phyloP scores from a whole-genome alignment of 2,329 filamentous ascomycete genomes.

The Botrytis squamosa region DNA sequence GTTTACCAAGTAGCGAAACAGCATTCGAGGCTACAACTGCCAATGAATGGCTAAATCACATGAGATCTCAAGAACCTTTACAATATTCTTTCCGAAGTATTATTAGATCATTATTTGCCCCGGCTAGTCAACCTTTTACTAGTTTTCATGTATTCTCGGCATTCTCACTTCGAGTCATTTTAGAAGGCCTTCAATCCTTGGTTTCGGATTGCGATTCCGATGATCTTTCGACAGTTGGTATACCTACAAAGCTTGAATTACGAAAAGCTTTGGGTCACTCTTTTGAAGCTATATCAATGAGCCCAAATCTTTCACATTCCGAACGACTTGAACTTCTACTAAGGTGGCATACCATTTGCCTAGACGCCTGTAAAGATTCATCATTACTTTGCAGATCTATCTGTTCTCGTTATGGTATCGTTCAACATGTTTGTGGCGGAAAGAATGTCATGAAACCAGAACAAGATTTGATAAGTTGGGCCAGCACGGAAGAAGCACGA shows the following conservation, averaged over 20 bases:
- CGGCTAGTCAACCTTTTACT: conserved; percentile 31
- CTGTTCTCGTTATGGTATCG: conserved; percentile 43
- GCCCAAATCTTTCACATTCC: conserved; percentile 35
- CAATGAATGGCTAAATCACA: conserved; percentile 44
- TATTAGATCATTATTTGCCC: conserved; percentile 44
- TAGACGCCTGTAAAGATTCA: conserved; percentile 45
- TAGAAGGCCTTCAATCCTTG: conserved; percentile 47
- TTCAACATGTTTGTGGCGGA: conserved; percentile 43
- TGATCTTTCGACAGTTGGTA: conserved; percentile 42
- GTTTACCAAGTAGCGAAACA: conserved; percentile 43
- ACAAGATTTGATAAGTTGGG: conserved; percentile 44
- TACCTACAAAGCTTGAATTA: conserved; percentile 43
- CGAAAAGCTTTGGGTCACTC: conserved; percentile 43
- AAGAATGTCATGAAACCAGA: conserved; percentile 33
- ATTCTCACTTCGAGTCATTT: conserved; percentile 44
- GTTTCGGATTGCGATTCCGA: conserved; percentile 43
- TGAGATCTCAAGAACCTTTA: conserved; percentile 38
- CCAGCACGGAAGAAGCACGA: conserved; percentile 42
- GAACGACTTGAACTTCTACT: conserved; percentile 45
- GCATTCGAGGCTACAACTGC: conserved; percentile 44
- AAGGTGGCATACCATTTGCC: conserved; percentile 47
- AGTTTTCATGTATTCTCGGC: conserved; percentile 41
- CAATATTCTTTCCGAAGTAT: conserved; percentile 44
- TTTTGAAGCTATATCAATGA: conserved; percentile 42
- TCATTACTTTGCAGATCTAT: conserved; percentile 43